Base-by-base conservation (phyloP, 1,284 basidiomycete genomes). In the Moesziomyces sp. region DNA sequence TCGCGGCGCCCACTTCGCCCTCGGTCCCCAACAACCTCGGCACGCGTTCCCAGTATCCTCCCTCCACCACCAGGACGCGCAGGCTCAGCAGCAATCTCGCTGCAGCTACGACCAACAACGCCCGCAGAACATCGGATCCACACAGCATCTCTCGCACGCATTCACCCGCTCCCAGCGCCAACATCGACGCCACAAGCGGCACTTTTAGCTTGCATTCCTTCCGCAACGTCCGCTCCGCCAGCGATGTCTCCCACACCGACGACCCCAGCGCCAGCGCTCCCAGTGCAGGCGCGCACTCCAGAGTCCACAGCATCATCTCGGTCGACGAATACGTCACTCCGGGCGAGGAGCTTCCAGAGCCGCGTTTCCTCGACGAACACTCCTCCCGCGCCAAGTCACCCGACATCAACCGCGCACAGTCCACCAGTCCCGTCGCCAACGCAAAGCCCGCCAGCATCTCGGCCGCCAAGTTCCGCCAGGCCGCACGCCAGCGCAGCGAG, bases 171-270 rank as follows among this genome's bases (percentile, higher is more conserved):
- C 43, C 49, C 8, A 64, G 54, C 28, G 59, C 58, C 9, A 54
- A 56, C 33, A 18, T 46, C 16, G 68, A 71, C 3, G 14, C 19
- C 4, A 14, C 38, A 33, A 58, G 47, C 40, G 56, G 58, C 21
- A 71, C 62, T 50, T 75, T 75, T 60, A 75, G 49, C 23, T 51
- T 75, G 18, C 73, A 71, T 48, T 71, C 73, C 0, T 75, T 75
- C 55, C 67, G 68, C 58, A 75, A 75, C 49, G 61, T 75, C 23
- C 59, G 73, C 19, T 71, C 68, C 11, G 33, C 46, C 24, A 75
- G 68, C 58, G 73, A 75, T 23, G 67, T 52, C 3, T 75, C 68
- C 0, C 35, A 42, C 21, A 30, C 53, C 45, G 61, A 70, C 26
- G 64, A 67, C 9, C 46, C 46, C 8, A 40, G 48, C 52, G 21